phyloP scores from a whole-genome alignment of 2,329 filamentous ascomycete species.

The Penicillium sp. region DNA sequence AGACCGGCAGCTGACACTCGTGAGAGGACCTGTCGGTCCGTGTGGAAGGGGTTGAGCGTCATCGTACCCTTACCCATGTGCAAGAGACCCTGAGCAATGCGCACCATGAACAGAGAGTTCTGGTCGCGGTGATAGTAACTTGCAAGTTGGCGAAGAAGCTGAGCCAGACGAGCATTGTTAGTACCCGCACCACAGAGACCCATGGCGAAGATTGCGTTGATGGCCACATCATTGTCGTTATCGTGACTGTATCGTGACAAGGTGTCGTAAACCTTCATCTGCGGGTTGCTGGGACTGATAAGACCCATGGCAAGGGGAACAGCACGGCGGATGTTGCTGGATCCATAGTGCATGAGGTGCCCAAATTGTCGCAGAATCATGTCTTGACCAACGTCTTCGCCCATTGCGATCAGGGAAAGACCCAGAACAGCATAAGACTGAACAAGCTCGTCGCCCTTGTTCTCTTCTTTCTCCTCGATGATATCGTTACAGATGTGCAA shows the following conservation, averaged over 20 bases:
- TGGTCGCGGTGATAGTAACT: constrained; percentile 98
- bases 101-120: constrained; percentile 97
- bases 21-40: constrained; percentile 90
- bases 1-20: constrained; percentile 84
- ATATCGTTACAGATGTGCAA: constrained; percentile 98
- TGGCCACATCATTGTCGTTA: constrained; percentile 94
- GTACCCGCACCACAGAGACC: constrained; percentile 92
- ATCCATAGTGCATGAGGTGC: constrained; percentile 98
- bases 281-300: constrained; percentile 93
- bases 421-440: constrained; percentile 95
- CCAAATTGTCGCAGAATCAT: constrained; percentile 98
- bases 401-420: constrained; percentile 92
- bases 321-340: constrained; percentile 91
- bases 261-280: constrained; percentile 99
- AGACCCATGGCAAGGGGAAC: constrained; percentile 95
- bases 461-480: constrained; percentile 87
- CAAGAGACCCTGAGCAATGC: constrained; percentile 91
- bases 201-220: constrained; percentile 99
- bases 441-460: constrained; percentile 89
- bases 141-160: constrained; percentile 86
- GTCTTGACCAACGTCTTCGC: constrained; percentile 95
- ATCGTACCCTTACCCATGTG: constrained; percentile 99
- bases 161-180: constrained; percentile 93
- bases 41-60: constrained; percentile 97
- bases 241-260: constrained; percentile 96